These are phyloP conservation scores for Solanum aculeatissimum DNA, from an alignment of 305 asterid genomes.

Conservation along the genomic window DNA sequence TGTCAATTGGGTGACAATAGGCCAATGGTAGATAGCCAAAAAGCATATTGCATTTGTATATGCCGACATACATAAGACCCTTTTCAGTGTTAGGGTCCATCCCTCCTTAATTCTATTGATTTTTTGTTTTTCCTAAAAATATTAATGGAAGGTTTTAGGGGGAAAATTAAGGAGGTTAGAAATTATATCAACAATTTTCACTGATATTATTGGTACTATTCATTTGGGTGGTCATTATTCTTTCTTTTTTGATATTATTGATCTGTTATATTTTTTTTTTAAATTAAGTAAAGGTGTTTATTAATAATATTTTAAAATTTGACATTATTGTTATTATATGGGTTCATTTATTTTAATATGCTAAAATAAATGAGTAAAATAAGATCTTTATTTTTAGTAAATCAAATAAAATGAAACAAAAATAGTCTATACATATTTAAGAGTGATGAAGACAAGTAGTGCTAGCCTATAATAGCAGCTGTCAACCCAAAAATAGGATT, in stretches of 20 bases:
- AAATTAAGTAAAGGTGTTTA: too few species aligned
- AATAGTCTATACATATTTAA: too few species aligned
- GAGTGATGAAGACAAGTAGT: neutral
- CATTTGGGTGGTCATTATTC: neutral
- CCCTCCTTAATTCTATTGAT: neutral
- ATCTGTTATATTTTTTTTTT: too few species aligned
- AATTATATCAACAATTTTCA: neutral
- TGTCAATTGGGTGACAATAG: neutral
- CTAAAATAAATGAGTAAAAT: neutral
- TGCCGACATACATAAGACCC: neutral
- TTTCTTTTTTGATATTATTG: too few species aligned
- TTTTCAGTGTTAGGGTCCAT: neutral
- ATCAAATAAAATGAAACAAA: neutral
- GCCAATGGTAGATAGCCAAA: neutral
- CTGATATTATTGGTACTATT: neutral
- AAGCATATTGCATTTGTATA: neutral
- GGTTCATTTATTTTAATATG: too few species aligned
- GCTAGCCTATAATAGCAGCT: neutral
- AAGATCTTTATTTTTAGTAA: too few species aligned
- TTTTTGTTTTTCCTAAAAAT: neutral
- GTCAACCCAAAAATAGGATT: neutral
- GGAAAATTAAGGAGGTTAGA: too few species aligned
- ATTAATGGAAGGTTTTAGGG: too few species aligned
- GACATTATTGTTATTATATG: too few species aligned
- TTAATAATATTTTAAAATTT: too few species aligned